These are phyloP conservation scores for Priceomyces melissophilus DNA, from an alignment of 805 yeast genomes.

Conservation along the genomic window DNA sequence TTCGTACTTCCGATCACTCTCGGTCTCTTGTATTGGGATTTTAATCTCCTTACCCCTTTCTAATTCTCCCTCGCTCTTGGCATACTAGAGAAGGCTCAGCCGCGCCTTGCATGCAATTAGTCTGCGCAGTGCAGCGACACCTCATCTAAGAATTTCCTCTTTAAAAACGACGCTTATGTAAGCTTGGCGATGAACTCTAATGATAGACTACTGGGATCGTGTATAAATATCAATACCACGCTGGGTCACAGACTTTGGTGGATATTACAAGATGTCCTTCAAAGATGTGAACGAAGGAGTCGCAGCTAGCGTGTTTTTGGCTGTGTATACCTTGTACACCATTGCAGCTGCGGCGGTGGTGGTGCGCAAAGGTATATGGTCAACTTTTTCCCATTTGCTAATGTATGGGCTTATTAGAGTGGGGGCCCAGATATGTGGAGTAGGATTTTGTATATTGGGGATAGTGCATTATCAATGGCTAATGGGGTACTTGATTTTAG, in stretches of 20 bases:
- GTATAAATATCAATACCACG: no score
- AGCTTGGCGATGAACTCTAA: not conserved
- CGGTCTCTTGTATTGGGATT: no score
- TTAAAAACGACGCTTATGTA: not conserved
- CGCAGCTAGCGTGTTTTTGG: slow-evolving; percentile 35
- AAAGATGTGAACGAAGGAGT: slow-evolving; percentile 21
- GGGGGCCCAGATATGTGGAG: slow-evolving; percentile 34
- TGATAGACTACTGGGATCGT: no score
- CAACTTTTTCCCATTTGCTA: slow-evolving; percentile 20
- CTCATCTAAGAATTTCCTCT: not conserved
- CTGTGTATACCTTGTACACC: slow-evolving; percentile 21
- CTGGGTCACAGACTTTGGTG: no score
- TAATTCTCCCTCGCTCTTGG: no score
- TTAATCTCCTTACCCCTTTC: no score
- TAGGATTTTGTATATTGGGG: slow-evolving; percentile 31
- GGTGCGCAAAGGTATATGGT: slow-evolving; percentile 19
- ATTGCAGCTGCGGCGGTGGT: slow-evolving; percentile 16
- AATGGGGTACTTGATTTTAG: slow-evolving; percentile 34
- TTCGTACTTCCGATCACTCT: no score
- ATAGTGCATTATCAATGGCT: slow-evolving; percentile 29
- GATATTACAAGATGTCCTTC: slow-evolving; percentile 11
- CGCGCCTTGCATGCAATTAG: not conserved
- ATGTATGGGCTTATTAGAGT: slow-evolving; percentile 28
- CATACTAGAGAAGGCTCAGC: not conserved
- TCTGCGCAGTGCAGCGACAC: not conserved